A percentile compares a stretch with the other conserved stretches of the same genome.
Conservation (phyloP, 106 monocot species). For the Dendrobium officinale region DNA sequence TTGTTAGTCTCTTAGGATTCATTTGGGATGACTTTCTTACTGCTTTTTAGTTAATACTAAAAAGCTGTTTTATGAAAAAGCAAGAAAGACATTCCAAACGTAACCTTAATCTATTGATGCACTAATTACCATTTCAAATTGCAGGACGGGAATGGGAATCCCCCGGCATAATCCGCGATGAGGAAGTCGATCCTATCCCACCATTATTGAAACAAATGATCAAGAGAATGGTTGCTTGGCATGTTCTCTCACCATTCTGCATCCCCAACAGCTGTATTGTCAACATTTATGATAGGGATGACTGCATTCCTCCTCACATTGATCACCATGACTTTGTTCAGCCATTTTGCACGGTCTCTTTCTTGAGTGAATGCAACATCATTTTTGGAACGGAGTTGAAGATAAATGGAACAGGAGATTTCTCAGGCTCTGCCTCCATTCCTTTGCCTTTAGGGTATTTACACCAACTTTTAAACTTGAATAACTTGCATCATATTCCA, state of each 20-base stretch:
- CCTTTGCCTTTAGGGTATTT: constrained; percentile 42
- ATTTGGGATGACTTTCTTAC: constrained; percentile 23
- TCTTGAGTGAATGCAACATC: constrained; percentile 37
- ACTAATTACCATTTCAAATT: neutral
- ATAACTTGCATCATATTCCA: too few species aligned
- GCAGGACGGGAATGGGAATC: constrained; percentile 46
- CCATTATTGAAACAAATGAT: constrained; percentile 42
- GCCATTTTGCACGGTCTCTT: constrained; percentile 52
- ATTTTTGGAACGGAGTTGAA: constrained; percentile 41
- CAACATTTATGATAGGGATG: constrained; percentile 52
- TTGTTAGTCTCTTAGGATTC: neutral
- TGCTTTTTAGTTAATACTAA: too few species aligned
- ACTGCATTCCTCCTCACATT: constrained; percentile 64
- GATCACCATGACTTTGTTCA: constrained; percentile 52
- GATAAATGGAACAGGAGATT: constrained; percentile 27
- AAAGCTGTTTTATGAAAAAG: too few species aligned
- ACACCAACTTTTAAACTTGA: too few species aligned
- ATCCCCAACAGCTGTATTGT: constrained; percentile 54
- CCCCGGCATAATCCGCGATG: constrained; percentile 44
- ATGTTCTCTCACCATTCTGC: constrained; percentile 34
- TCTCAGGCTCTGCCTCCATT: constrained; percentile 30
- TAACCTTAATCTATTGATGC: neutral
- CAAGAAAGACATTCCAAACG: too few species aligned
- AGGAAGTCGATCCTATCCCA: constrained; percentile 37
- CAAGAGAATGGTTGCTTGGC: constrained; percentile 40